These are phyloP conservation scores for Sporisorium exsertum DNA, from an alignment of 1,284 basidiomycete species.

Conservation along the genomic window DNA sequence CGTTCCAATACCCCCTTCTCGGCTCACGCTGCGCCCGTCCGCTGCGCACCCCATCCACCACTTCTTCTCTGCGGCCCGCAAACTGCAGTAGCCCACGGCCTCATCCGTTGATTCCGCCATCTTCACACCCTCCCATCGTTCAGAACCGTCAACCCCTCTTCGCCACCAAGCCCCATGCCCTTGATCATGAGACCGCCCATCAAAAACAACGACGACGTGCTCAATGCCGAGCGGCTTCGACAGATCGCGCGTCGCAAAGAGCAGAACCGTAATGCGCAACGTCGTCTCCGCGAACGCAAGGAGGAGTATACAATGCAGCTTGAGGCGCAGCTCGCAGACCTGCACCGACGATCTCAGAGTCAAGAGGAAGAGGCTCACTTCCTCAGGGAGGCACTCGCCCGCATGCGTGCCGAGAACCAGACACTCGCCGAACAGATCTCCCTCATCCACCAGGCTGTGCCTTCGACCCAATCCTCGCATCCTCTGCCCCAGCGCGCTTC, in stretches of 20 bases:
- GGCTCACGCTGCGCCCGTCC: background rate
- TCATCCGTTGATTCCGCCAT: background rate
- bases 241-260: slow-evolving; percentile 53
- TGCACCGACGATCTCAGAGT: slow-evolving; percentile 47
- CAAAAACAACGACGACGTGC: slow-evolving; percentile 27
- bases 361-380: slow-evolving; percentile 50
- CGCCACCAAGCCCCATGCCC: slow-evolving; percentile 17
- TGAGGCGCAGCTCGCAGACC: slow-evolving; percentile 43
- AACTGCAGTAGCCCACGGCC: background rate
- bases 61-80: background rate
- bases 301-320: slow-evolving; percentile 55
- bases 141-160: background rate
- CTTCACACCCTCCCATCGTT: background rate
- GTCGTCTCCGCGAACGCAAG: slow-evolving; percentile 52
- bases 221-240: slow-evolving; percentile 43
- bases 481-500: slow-evolving; percentile 40
- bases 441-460: slow-evolving; percentile 35
- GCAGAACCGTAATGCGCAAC: slow-evolving; percentile 54
- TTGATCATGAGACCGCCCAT: slow-evolving; percentile 24
- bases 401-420: slow-evolving; percentile 50
- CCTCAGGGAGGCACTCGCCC: slow-evolving; percentile 40
- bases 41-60: slow-evolving; percentile 1
- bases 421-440: slow-evolving; percentile 39
- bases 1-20: background rate
- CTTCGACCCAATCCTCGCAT: slow-evolving; percentile 39